Evolutionary conservation across 768 basidiomycete species (phyloP).

Genomic region (Lentinus tigrinus): DNA sequence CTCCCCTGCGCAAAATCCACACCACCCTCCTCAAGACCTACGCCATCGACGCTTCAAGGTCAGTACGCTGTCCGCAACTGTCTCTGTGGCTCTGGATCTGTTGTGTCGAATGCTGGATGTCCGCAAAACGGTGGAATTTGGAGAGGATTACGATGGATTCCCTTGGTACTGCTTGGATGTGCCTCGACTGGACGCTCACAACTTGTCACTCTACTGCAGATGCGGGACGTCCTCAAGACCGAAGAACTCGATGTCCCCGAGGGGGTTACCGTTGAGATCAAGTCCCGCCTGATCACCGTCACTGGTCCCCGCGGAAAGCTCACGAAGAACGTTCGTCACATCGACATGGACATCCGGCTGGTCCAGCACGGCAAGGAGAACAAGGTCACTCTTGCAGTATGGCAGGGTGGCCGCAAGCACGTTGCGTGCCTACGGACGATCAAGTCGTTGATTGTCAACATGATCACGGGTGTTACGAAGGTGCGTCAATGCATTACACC

Average conservation of each 20-base stretch:
- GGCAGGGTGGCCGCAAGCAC: constrained; percentile 98
- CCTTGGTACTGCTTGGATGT: constrained; percentile 32
- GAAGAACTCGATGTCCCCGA: constrained; percentile 91
- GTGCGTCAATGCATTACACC: constrained; percentile 33
- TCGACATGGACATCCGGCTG: constrained; percentile 90
- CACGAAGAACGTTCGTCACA: constrained; percentile 88
- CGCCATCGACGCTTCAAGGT: constrained; percentile 27
- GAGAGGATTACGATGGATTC: constrained; percentile 37
- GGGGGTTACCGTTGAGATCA: constrained; percentile 81
- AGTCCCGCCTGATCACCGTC: constrained; percentile 89
- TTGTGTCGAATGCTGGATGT: neutral
- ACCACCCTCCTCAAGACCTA: constrained; percentile 32
- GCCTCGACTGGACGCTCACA: constrained; percentile 24
- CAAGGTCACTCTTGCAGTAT: constrained; percentile 89
- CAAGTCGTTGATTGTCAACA: constrained; percentile 92
- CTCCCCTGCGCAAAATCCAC: constrained; percentile 19
- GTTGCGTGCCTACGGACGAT: constrained; percentile 98
- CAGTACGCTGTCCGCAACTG: constrained; percentile 17
- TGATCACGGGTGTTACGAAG: constrained; percentile 97
- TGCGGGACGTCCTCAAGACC: constrained; percentile 91
- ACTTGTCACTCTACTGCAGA: constrained; percentile 43
- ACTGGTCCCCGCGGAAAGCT: constrained; percentile 91
- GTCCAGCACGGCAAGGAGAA: constrained; percentile 69
- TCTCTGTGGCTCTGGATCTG: neutral
- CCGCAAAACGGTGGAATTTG: neutral